Evolutionary conservation across 2,329 filamentous ascomycete genomes (phyloP), one percentile per base, ranked within the genome.

Genomic region (Coniochaeta sp.): DNA sequence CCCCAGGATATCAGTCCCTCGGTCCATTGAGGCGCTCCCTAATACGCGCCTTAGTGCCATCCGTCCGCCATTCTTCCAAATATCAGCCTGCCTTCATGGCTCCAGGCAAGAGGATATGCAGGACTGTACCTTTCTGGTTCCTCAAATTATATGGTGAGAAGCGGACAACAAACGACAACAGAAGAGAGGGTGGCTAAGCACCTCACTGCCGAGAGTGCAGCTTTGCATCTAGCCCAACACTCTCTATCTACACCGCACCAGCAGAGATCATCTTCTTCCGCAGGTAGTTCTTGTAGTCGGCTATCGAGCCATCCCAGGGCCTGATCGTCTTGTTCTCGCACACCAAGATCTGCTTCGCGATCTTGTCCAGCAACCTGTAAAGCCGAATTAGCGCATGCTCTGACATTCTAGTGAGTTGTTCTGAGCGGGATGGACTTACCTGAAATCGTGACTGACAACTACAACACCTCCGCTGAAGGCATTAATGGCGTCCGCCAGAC

Each of bases 281-380:
- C 71, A 99, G 85, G 79, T 97, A 87, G 80, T 96, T 90, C 90
- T 99, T 99, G 90, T 99, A 99, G 62, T 92, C 88, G 68, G 88
- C 89, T 71, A 99, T 99, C 65, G 78, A 80, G 69, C 93, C 93
- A 64, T 93, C 88, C 95, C 95, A 99, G 70, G 86, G 79, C 69
- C 84, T 87, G 69, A 98, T 92, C 16, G 92, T 93, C 84, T 93
- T 92, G 87, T 99, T 92, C 81, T 99, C 95, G 78, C 96, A 99
- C 60, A 99, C 95, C 79, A 99, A 87, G 77, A 99, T 99, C 77
- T 99, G 91, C 85, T 99, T 99, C 69, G 95, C 95, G 75, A 99
- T 98, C 84, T 96, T 97, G 86, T 99, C 95, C 66, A 99, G 87
- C 71, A 99, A 82, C 82, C 93, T 96, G 61, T 43, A 58, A 24